Evolutionary conservation across 345 rosid genomes (phyloP), one percentile per base, ranked within the genome.

Genomic region (Noccaea bulbosa): DNA sequence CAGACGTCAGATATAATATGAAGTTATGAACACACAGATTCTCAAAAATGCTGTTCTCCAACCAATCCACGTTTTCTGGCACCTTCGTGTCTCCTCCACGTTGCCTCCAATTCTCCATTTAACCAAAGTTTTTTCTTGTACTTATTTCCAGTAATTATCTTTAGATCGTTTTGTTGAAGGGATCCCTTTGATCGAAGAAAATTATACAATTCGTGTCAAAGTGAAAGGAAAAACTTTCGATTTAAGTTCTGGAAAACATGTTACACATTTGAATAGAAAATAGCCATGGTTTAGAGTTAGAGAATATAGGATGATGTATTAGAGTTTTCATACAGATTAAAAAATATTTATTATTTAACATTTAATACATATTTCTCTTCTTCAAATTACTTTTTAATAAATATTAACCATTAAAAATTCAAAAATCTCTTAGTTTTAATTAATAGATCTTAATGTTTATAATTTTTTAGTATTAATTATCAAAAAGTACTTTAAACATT

Each of bases 61-160:
- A 62, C 69, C 73, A 60, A 27, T 61, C 69, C 78, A 75, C 70
- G 78, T 69, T 75, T 62, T 46, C n/a, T 53, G 52, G 32, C 67
- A 74, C 62, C 22, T 68, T 60, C 57, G 50, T 67, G 74, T 74
- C 69, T 62, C 75, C 67, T 62, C 74, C 74, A 52, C 34, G 50
- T 38, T 51, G 0, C n/a, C n/a, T 22, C 46, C 3, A 16, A 32
- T 17, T 46, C n/a, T 57, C 0, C 35, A 16, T 44, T 8, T 7
- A 41, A 48, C 65, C 49, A 37, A 41, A 37, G 38, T 4, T 62
- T 17, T 40, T 33, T 43, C 3, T 12, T 39, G n/a, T 61, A 3
- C 9, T 0, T 50, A 12, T 6, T 11, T 15, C 11, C n/a, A 0
- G 27, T 37, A 38, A 11, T 17, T 38, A 4, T 38, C 27, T 41